Evolutionary conservation across 148 eudicot species (phyloP), one percentile per base, ranked within the genome.

Genomic region (Heliosperma pusillum): DNA sequence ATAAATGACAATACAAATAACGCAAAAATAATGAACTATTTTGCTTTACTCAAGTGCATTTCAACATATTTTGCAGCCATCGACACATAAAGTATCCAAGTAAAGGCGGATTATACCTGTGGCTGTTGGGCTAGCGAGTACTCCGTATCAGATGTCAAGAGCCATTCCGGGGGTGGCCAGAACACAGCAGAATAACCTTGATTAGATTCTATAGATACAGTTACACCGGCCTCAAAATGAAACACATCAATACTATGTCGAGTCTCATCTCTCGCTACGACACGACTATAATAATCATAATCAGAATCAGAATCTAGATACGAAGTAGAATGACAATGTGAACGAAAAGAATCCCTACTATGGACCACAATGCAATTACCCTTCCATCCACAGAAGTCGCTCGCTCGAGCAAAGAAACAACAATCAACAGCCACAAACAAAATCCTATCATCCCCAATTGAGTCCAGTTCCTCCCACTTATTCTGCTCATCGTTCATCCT

Each of bases 381-480:
- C 42, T 15, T 47, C 22, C 60, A 65, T 8, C 62, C 71, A 4
- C n/a, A n/a, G n/a, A n/a, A n/a, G n/a, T n/a, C n/a, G n/a, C n/a
- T n/a, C n/a, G 25, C n/a, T n/a, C n/a, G n/a, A n/a, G n/a, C n/a
- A n/a, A n/a, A n/a, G n/a, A n/a, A n/a, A n/a, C n/a, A n/a, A n/a
- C n/a, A n/a, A n/a, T n/a, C n/a, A n/a, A n/a, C n/a, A n/a, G n/a
- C n/a, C n/a, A n/a, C n/a, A n/a, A n/a, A n/a, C n/a, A n/a, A n/a
- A n/a, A n/a, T n/a, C n/a, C n/a, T n/a, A n/a, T n/a, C n/a, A n/a
- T n/a, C n/a, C n/a, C n/a, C n/a, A n/a, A n/a, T n/a, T n/a, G n/a
- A n/a, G n/a, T n/a, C n/a, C n/a, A n/a, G n/a, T 44, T 74, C 77
- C 26, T 74, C 77, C 36, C 62, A 71, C 0, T 25, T 27, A 12